phyloP scores from a whole-genome alignment of 2,329 filamentous ascomycete species.

The Triangularia verruculosa region DNA sequence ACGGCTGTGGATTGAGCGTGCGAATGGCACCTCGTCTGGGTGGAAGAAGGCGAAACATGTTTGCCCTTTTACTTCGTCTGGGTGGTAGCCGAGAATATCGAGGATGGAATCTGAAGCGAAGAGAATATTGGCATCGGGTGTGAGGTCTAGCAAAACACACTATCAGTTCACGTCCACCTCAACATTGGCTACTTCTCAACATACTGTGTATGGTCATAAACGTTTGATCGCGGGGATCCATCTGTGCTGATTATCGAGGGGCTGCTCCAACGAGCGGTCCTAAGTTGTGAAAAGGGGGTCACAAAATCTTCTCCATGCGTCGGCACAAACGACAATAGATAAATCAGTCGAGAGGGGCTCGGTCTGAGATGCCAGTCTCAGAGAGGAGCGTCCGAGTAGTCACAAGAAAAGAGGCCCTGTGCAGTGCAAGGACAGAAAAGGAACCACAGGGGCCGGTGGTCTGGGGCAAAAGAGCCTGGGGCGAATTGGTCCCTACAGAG shows the following conservation, averaged over 20 bases:
- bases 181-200: slow-evolving; percentile 33
- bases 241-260: slow-evolving; percentile 37
- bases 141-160: slow-evolving; percentile 55
- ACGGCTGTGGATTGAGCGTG: slow-evolving; percentile 67
- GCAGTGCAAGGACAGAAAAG: slow-evolving; percentile 13
- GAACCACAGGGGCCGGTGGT: slow-evolving; percentile 5
- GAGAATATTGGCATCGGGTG: slow-evolving; percentile 71
- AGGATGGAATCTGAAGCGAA: slow-evolving; percentile 81
- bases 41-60: slow-evolving; percentile 88
- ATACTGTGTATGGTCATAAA: slow-evolving; percentile 90
- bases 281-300: slow-evolving; percentile 18
- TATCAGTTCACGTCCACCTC: slow-evolving; percentile 14
- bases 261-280: slow-evolving; percentile 25
- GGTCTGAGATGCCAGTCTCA: slow-evolving; percentile 20
- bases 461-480: slow-evolving; percentile 3
- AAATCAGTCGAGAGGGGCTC: slow-evolving; percentile 15
- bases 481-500: neutral
- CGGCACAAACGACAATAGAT: slow-evolving; percentile 8
- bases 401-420: slow-evolving; percentile 9
- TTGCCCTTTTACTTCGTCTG: slow-evolving; percentile 70
- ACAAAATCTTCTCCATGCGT: slow-evolving; percentile 27
- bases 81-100: slow-evolving; percentile 77
- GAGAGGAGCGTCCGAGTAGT: slow-evolving; percentile 19
- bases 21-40: slow-evolving; percentile 73
- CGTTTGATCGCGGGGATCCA: slow-evolving; percentile 79